These are phyloP conservation scores for Rusavskia elegans DNA, from an alignment of 495 filamentous ascomycete genomes.

Conservation along the genomic window DNA sequence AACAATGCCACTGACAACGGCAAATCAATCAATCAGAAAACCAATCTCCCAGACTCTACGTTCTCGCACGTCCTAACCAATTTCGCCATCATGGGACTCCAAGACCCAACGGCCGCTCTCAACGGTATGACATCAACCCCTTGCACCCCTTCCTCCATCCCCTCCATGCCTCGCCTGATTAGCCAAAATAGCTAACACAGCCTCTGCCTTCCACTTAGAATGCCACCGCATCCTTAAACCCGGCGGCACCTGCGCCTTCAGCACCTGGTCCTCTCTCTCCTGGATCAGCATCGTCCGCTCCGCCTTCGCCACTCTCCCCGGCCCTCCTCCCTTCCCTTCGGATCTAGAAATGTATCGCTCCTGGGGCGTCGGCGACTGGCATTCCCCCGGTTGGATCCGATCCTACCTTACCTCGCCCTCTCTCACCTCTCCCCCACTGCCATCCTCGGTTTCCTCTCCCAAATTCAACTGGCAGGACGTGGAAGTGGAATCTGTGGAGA, in stretches of 20 bases:
- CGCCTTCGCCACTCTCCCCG: constrained; percentile 17
- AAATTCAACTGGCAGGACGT: constrained; percentile 17
- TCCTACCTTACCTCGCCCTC: constrained; percentile 16
- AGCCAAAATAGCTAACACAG: neutral
- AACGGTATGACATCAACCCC: neutral
- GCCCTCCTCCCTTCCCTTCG: constrained; percentile 16
- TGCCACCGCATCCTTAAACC: constrained; percentile 21
- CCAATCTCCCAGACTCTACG: constrained; percentile 13
- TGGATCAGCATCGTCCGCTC: constrained; percentile 17
- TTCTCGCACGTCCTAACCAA: constrained; percentile 21
- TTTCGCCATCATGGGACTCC: constrained; percentile 17
- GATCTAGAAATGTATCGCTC: constrained; percentile 14
- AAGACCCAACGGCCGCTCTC: neutral
- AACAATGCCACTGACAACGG: neutral
- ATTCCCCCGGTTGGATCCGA: constrained; percentile 17
- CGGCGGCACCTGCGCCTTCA: constrained; percentile 20
- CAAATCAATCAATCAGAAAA: neutral
- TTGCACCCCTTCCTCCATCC: neutral
- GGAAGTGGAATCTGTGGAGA: constrained; percentile 13
- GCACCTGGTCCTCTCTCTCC: constrained; percentile 21
- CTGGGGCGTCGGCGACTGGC: constrained; percentile 18
- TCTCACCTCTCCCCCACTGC: neutral
- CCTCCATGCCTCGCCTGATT: no score
- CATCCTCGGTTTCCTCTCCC: neutral
- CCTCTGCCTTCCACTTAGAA: constrained; percentile 12